A percentile compares a stretch with the other conserved stretches of the same genome.
Evolutionary conservation across 1,284 basidiomycete species (phyloP).

Genomic region (Cutaneotrichosporon sp.): DNA sequence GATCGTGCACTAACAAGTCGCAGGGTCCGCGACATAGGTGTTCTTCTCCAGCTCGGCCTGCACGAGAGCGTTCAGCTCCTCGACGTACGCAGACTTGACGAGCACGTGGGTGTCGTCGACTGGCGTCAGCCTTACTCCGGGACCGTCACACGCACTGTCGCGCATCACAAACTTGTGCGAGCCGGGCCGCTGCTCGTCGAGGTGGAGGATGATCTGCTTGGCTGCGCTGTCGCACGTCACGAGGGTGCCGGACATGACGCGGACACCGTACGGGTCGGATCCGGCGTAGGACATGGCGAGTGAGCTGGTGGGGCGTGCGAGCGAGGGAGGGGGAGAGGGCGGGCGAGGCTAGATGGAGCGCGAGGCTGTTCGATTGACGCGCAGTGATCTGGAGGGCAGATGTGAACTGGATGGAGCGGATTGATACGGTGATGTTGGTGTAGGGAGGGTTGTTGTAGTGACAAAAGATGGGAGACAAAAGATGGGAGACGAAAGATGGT

Average conservation of each 20-base stretch:
- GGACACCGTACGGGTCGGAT: constrained; percentile 27
- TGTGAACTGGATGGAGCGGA: no score
- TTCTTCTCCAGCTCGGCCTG: constrained; percentile 52
- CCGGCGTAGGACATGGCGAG: constrained; percentile 7
- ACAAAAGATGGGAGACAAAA: no score
- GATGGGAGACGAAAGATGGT: no score
- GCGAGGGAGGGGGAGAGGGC: not conserved
- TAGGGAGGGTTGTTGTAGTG: no score
- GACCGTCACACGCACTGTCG: constrained; percentile 33
- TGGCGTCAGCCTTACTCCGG: constrained; percentile 16
- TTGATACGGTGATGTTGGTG: no score
- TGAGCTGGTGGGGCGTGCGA: not conserved
- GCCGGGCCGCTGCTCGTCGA: constrained; percentile 40
- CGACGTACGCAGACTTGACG: constrained; percentile 40
- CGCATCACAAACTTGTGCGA: constrained; percentile 41
- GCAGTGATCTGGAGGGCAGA: no score
- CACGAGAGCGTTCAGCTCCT: constrained; percentile 39
- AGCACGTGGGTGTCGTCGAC: constrained; percentile 48
- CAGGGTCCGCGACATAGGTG: constrained; percentile 44
- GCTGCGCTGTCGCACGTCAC: constrained; percentile 46
- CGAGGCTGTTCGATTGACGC: no score
- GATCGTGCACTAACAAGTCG: not conserved
- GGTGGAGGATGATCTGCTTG: constrained; percentile 49
- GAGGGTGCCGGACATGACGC: constrained; percentile 22
- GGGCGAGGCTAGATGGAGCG: not conserved